Conservation (phyloP, 495 filamentous ascomycete species). For the Penicillium alfredii region DNA sequence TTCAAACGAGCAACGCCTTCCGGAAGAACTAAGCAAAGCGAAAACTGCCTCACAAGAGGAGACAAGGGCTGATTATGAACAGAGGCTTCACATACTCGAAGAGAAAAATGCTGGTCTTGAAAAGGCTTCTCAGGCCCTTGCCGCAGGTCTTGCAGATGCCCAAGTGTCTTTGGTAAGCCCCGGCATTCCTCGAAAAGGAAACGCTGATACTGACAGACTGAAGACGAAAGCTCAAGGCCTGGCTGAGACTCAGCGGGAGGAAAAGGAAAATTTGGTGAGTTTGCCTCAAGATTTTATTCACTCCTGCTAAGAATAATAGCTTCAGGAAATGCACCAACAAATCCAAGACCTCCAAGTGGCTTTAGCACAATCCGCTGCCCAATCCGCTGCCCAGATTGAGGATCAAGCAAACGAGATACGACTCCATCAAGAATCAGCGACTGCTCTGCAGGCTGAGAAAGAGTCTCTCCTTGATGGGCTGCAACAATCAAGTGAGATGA, state of each 20-base stretch:
- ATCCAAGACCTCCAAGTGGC: conserved; percentile 17
- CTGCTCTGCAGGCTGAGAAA: conserved; percentile 12
- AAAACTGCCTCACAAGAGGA: conserved; percentile 15
- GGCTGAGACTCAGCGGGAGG: conserved; percentile 6
- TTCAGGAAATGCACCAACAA: conserved; percentile 14
- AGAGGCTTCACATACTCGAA: conserved; percentile 16
- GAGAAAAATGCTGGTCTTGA: conserved; percentile 20
- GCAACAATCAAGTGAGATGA: conserved; percentile 18
- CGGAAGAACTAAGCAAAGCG: conserved; percentile 21
- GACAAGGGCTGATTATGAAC: conserved; percentile 18
- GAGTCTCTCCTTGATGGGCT: conserved; percentile 16
- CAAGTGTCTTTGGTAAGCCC: conserved; percentile 27
- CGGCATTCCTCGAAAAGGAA: background rate
- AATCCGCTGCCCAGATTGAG: conserved; percentile 14
- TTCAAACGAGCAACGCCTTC: conserved; percentile 15
- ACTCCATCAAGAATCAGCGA: conserved; percentile 17
- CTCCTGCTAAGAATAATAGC: conserved; percentile 18
- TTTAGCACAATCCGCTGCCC: conserved; percentile 11
- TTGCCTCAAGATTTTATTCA: too few relatives aligned
- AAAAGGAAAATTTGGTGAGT: too few relatives aligned
- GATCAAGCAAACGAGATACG: conserved; percentile 19
- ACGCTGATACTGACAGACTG: conserved; percentile 11
- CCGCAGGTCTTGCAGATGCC: conserved; percentile 13
- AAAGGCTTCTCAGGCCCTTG: conserved; percentile 5
- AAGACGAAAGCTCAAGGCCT: conserved; percentile 15